Base-by-base conservation (phyloP, 495 filamentous ascomycete genomes). In the Penicillium lagena region DNA sequence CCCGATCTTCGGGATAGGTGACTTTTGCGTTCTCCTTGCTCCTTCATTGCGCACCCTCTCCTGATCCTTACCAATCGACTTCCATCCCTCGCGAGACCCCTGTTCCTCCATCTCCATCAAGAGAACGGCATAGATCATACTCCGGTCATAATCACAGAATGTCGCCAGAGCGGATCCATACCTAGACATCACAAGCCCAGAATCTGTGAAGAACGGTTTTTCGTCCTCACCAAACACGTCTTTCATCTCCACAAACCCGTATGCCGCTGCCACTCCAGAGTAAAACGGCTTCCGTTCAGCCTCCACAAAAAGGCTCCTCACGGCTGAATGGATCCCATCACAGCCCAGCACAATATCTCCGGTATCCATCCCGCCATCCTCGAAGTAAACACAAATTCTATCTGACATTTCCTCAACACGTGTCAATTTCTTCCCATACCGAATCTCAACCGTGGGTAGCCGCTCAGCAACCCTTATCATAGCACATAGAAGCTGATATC, bases 251-350 rank as follows among this genome's bases (percentile, higher is more conserved):
- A 34, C 40, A 42, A 42, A 42, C 31, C 40, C 40, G 27, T 42
- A 42, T 11, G 40, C 40, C 5, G 40, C 40, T 22, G 40, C 40
- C 29, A 13, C 22, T 28, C 40, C 40, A 10, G 40, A 42, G 30
- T 42, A 42, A 34, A 7, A 13, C n/a, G 40, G 40, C 28, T 35
- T 35, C 9, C 40, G 31, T 2, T 42, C 31, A 9, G 57, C 47
- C 7, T 60, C 57, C 12, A 60, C 54, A 28, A 68, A 60, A 17
- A 62, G 51, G 12, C 59, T 63, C 31, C 75, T 65, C 7, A 66
- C 64, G 12, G 63, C 54, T n/a, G 74, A 78, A 55, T 77, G 70
- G 14, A 80, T 71, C 15, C 76, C 76, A 49, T 80, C 76, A 58
- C 74, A 77, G 14, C 74, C 76, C 8, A 78, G 49, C 2, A 78